phyloP scores from a whole-genome alignment of 306 rosid genomes.

The Erythrophleum fordii region DNA sequence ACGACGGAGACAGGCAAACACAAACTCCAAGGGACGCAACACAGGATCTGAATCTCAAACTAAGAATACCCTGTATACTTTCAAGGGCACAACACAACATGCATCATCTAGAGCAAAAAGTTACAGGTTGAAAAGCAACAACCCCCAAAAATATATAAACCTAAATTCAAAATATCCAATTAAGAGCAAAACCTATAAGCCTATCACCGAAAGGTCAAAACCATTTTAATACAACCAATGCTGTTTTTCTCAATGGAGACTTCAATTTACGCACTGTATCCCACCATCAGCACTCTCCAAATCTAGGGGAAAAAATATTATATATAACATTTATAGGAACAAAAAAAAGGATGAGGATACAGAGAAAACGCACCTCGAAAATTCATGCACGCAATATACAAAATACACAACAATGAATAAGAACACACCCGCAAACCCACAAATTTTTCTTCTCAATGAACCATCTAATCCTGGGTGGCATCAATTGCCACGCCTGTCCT shows the following conservation, averaged over 20 bases:
- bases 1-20: too few species aligned
- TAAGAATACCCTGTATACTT: neutral
- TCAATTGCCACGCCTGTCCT: conserved; percentile 79
- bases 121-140: conserved; percentile 3
- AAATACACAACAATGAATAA: conserved; percentile 63
- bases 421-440: conserved; percentile 50
- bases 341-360: conserved; percentile 31
- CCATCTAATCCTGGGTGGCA: conserved; percentile 57
- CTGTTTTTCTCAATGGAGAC: conserved; percentile 47
- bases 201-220: conserved; percentile 39
- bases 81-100: neutral
- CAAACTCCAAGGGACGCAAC: too few species aligned
- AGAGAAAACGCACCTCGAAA: conserved; percentile 51
- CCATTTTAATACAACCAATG: conserved; percentile 55
- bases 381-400: conserved; percentile 90
- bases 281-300: conserved; percentile 61
- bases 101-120: neutral
- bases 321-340: conserved; percentile 36
- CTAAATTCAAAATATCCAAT: conserved; percentile 24
- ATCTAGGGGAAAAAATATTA: conserved; percentile 40
- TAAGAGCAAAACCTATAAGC: conserved; percentile 28
- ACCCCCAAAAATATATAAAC: neutral
- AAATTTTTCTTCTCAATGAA: conserved; percentile 38
- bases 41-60: too few species aligned
- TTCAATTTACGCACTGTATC: conserved; percentile 60